These are phyloP conservation scores for Cytidiella melzeri DNA, from an alignment of 768 basidiomycete genomes.

Conservation along the genomic window DNA sequence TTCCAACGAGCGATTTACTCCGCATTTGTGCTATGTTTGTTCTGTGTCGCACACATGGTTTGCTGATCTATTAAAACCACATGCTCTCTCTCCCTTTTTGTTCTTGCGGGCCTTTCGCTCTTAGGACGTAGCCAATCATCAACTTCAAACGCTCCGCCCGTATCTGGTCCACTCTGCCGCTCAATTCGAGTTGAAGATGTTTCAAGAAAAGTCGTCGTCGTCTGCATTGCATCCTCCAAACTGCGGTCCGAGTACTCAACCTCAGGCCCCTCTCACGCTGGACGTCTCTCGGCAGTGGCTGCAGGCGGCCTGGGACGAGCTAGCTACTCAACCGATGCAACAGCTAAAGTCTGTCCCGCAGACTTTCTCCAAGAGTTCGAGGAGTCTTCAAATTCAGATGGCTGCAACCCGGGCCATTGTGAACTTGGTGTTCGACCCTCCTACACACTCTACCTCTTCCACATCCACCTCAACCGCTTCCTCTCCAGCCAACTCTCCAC, in stretches of 20 bases:
- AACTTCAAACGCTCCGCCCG: slow-evolving; percentile 88
- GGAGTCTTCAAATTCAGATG: slow-evolving; percentile 28
- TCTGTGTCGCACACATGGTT: neutral
- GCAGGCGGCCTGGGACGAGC: slow-evolving; percentile 42
- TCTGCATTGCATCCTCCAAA: neutral
- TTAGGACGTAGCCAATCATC: slow-evolving; percentile 95
- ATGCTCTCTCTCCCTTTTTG: neutral
- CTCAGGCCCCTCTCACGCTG: slow-evolving; percentile 31
- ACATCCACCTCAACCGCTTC: neutral
- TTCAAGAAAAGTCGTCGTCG: slow-evolving; percentile 38
- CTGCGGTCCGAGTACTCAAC: neutral
- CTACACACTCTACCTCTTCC: slow-evolving; percentile 23
- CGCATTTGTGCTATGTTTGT: slow-evolving; percentile 5
- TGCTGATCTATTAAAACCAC: neutral
- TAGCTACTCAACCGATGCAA: slow-evolving; percentile 7
- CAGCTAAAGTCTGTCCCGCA: neutral
- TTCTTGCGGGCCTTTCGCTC: neutral
- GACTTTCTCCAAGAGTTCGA: slow-evolving; percentile 16
- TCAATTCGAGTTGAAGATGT: slow-evolving; percentile 72
- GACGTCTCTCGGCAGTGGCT: slow-evolving; percentile 63
- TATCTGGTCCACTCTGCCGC: slow-evolving; percentile 77
- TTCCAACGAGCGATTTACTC: no score
- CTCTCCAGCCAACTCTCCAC: slow-evolving; percentile 29
- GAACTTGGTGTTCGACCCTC: slow-evolving; percentile 22
- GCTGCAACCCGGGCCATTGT: slow-evolving; percentile 20